Percentiles rank a stretch among this genome's conserved stretches.
Conservation (phyloP, 257 asterid genomes). For the Solanum chilense region DNA sequence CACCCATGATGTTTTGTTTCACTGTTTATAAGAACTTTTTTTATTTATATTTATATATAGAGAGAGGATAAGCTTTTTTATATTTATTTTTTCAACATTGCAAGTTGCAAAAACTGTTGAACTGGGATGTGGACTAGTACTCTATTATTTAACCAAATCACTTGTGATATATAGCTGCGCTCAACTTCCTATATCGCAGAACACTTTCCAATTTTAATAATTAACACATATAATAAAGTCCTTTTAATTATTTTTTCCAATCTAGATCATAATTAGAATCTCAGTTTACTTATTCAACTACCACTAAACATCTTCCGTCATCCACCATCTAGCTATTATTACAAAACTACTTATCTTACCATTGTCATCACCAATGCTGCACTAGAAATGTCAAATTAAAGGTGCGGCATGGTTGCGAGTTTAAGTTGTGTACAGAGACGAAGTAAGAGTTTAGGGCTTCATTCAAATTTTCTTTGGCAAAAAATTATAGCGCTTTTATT, state of each 20-base stretch:
- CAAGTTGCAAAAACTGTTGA: background rate
- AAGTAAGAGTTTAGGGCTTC: too few species aligned
- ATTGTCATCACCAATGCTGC: background rate
- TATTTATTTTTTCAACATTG: background rate
- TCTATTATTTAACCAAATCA: background rate
- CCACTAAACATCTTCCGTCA: background rate
- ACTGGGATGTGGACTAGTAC: background rate
- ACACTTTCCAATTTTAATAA: background rate
- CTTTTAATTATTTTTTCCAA: background rate
- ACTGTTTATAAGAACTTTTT: background rate
- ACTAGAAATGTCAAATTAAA: background rate
- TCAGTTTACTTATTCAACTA: background rate
- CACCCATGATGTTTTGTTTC: background rate
- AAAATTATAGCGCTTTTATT: too few species aligned
- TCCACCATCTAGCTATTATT: background rate
- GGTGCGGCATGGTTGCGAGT: background rate
- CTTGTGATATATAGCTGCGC: background rate
- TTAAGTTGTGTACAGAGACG: background rate
- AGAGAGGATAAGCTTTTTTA: background rate
- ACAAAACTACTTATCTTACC: background rate
- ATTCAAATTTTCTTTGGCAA: fast-evolving
- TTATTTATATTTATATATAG: too few species aligned
- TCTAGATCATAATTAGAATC: background rate
- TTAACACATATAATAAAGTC: background rate
- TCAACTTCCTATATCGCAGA: background rate